Evolutionary conservation across 768 basidiomycete species (phyloP), one percentile per base, ranked within the genome.

Genomic region (Boletales sp.): DNA sequence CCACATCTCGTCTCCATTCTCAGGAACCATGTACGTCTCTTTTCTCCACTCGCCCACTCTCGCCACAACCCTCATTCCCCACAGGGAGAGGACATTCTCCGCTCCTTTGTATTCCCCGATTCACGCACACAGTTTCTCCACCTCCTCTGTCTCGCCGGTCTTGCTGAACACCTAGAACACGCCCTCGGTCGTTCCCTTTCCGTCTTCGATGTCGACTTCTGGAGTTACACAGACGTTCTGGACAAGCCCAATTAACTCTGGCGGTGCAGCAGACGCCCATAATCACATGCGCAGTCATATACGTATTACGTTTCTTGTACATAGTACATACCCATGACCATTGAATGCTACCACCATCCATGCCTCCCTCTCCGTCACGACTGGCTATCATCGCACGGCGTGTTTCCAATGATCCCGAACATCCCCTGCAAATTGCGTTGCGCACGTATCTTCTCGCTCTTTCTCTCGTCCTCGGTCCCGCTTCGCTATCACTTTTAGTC

Each of bases 31-130:
- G 89, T 87, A 68, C 57, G 85, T 70, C 61, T 45, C n/a, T 32
- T 43, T 40, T 24, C 24, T 42, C 36, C 24, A 17, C 42, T 35
- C 41, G n/a, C 29, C 7, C 14, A 43, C 32, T 45, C 47, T 51
- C 24, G 53, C 47, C 47, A 38, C 39, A 66, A 44, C 34, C 19
- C 21, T 34, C 41, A 38, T 52, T 29, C 37, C 32, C 50, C 30
- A 45, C 52, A 90, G 89, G 79, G 77, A 34, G 69, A 73, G 24
- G 66, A 76, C 3, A 68, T 92, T 39, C 65, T 90, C 36, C 72
- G 67, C 13, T 68, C 75, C 1, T 88, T 90, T 59, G 68, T 88
- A 37, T 91, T 78, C 59, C 89, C 90, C 2, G 86, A 89, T 49
- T 89, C 90, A 12, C 80, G 89, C 5, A 82, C 79, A 3, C 74